phyloP scores from a whole-genome alignment of 345 rosid genomes.

The Ceriops tagal region DNA sequence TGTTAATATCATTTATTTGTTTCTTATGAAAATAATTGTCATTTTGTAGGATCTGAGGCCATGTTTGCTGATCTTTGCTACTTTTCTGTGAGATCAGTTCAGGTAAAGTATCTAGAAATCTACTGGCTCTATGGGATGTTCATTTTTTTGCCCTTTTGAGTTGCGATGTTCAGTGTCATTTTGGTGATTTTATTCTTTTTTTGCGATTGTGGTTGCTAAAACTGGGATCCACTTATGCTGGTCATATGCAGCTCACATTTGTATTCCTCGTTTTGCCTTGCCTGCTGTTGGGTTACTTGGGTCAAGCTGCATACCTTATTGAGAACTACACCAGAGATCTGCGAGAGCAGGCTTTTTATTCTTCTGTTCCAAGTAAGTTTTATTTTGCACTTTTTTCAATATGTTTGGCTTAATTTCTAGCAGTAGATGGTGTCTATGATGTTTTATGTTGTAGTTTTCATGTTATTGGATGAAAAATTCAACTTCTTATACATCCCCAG shows the following conservation, averaged over 20 bases:
- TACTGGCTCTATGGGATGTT: slow-evolving; percentile 20
- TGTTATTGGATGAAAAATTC: neutral
- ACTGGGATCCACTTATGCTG: slow-evolving; percentile 39
- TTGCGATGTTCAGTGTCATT: neutral
- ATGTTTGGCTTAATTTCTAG: neutral
- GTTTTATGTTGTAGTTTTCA: neutral
- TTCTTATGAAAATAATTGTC: neutral
- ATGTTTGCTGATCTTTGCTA: slow-evolving; percentile 99
- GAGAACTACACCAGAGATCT: slow-evolving; percentile 41
- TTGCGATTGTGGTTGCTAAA: slow-evolving; percentile 8
- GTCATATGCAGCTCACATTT: slow-evolving; percentile 89
- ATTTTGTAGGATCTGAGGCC: slow-evolving; percentile 86
- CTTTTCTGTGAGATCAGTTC: slow-evolving; percentile 89
- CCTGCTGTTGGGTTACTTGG: slow-evolving; percentile 94
- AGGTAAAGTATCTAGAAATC: slow-evolving; percentile 52
- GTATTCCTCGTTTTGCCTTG: slow-evolving; percentile 92
- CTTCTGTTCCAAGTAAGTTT: slow-evolving; percentile 85
- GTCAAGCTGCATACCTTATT: slow-evolving; percentile 97
- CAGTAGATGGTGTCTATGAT: neutral
- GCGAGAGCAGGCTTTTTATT: slow-evolving; percentile 71
- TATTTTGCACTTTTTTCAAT: slow-evolving; percentile 15
- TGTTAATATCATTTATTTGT: neutral
- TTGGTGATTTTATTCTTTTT: slow-evolving; percentile 12
- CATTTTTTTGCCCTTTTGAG: neutral
- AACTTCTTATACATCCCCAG: neutral